A percentile compares a stretch with the other conserved stretches of the same genome.
Evolutionary conservation across 495 filamentous ascomycete species (phyloP).

Genomic region (Wilcoxina mikolae): DNA sequence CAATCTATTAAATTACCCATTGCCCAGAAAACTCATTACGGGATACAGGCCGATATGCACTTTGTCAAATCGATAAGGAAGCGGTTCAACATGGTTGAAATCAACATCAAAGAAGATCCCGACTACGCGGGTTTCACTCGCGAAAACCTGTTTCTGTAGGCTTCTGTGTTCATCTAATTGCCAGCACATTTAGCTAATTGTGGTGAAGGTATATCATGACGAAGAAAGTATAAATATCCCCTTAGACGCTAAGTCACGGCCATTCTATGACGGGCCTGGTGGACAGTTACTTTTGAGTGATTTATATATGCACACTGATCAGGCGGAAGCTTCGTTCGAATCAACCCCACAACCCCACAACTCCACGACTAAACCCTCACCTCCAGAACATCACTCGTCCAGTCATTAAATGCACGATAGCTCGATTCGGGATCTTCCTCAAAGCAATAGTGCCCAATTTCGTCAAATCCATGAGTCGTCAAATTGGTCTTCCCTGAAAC

Average conservation of each 20-base stretch:
- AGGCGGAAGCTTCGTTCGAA: too few species aligned
- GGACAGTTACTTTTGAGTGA: too few species aligned
- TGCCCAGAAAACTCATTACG: conserved; percentile 7
- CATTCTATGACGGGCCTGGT: too few species aligned
- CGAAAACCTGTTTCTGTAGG: conserved; percentile 38
- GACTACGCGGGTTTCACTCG: conserved; percentile 30
- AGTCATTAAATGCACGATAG: conserved; percentile 26
- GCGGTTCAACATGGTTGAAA: conserved; percentile 33
- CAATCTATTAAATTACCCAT: not conserved
- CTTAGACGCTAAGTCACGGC: too few species aligned
- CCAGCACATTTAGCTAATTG: too few species aligned
- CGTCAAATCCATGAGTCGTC: conserved; percentile 9
- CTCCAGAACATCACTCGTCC: conserved; percentile 15
- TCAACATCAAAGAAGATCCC: conserved; percentile 35
- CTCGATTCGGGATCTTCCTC: conserved; percentile 37
- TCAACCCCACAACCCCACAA: too few species aligned
- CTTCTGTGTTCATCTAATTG: not conserved
- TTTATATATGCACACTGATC: too few species aligned
- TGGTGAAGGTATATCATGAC: conserved; percentile 29
- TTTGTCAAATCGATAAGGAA: conserved; percentile 37
- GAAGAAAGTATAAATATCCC: conserved; percentile 19
- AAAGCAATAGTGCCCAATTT: conserved; percentile 38
- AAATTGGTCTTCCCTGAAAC: conserved; percentile 19
- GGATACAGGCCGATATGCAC: conserved; percentile 33
- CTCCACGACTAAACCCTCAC: too few species aligned